Conservation (phyloP, 768 basidiomycete genomes). For the Tricholoma saponaceum region DNA sequence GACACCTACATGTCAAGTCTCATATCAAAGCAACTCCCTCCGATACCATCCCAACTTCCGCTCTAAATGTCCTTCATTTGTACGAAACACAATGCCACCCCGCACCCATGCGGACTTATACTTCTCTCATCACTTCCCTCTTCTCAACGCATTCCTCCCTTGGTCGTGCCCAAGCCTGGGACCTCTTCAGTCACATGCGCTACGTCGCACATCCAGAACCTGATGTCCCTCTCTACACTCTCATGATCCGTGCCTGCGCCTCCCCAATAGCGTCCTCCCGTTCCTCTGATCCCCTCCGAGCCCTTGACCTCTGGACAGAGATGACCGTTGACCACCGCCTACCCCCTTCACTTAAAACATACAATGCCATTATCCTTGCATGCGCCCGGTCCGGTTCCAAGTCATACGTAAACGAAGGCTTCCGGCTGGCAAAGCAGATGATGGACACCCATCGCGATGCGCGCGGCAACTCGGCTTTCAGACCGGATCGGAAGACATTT, state of each 20-base stretch:
- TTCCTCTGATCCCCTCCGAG: conserved; percentile 81
- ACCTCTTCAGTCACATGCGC: conserved; percentile 94
- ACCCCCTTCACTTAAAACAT: conserved; percentile 62
- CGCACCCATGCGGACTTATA: conserved; percentile 75
- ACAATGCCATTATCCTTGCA: conserved; percentile 79
- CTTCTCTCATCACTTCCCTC: conserved; percentile 57
- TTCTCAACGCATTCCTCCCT: conserved; percentile 45
- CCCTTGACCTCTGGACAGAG: conserved; percentile 89
- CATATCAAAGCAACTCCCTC: conserved; percentile 49
- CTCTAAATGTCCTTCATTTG: conserved; percentile 62
- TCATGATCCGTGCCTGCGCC: conserved; percentile 89
- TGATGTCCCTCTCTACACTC: conserved; percentile 63
- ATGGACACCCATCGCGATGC: conserved; percentile 72
- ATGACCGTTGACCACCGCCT: conserved; percentile 75
- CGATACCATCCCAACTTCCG: conserved; percentile 51
- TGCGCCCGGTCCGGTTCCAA: conserved; percentile 65
- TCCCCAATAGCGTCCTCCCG: conserved; percentile 39
- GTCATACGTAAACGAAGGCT: conserved; percentile 73
- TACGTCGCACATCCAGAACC: conserved; percentile 89
- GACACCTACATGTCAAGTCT: conserved; percentile 69
- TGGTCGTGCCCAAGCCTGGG: conserved; percentile 82
- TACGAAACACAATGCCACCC: conserved; percentile 64
- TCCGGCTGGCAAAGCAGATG: conserved; percentile 86
- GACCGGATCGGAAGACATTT: conserved; percentile 69
- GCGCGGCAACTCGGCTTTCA: conserved; percentile 46